These are phyloP conservation scores for Debaryomyces maramus DNA, from an alignment of 805 yeast species.

Conservation along the genomic window DNA sequence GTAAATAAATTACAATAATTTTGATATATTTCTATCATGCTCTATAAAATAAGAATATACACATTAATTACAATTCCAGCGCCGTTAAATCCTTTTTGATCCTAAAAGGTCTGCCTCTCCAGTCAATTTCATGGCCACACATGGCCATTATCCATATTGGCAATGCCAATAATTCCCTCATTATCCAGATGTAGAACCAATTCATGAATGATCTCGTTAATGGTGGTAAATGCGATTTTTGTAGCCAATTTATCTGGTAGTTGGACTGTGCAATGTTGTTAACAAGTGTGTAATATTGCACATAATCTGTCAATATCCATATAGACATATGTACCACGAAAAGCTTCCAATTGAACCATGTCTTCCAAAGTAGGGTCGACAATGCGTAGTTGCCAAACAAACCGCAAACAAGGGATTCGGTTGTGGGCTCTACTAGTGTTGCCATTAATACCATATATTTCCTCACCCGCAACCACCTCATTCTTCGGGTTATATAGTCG, in stretches of 20 bases:
- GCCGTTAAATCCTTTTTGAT: conserved; percentile 77
- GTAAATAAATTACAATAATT: too few species aligned
- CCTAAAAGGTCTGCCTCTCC: conserved; percentile 76
- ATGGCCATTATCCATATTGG: conserved; percentile 85
- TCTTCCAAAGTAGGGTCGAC: conserved; percentile 42
- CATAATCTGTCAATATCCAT: conserved; percentile 69
- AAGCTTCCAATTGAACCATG: conserved; percentile 32
- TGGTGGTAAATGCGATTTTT: conserved; percentile 16
- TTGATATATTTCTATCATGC: too few species aligned
- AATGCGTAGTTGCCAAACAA: conserved; percentile 62
- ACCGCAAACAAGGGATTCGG: conserved; percentile 74
- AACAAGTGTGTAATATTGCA: conserved; percentile 52
- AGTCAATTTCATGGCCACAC: conserved; percentile 71
- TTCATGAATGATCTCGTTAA: conserved; percentile 14
- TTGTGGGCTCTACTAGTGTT: conserved; percentile 81
- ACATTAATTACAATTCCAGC: conserved; percentile 47
- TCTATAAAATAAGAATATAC: not conserved
- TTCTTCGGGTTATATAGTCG: conserved; percentile 67
- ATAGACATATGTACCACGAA: conserved; percentile 53
- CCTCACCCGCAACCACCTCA: conserved; percentile 83
- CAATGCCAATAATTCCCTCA: conserved; percentile 71
- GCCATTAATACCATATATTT: conserved; percentile 87
- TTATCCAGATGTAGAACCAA: conserved; percentile 53
- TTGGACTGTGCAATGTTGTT: conserved; percentile 17
- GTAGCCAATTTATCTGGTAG: conserved; percentile 28